Evolutionary conservation across 495 filamentous ascomycete species (phyloP).

Genomic region (Hypoxylon lienhwacheense): DNA sequence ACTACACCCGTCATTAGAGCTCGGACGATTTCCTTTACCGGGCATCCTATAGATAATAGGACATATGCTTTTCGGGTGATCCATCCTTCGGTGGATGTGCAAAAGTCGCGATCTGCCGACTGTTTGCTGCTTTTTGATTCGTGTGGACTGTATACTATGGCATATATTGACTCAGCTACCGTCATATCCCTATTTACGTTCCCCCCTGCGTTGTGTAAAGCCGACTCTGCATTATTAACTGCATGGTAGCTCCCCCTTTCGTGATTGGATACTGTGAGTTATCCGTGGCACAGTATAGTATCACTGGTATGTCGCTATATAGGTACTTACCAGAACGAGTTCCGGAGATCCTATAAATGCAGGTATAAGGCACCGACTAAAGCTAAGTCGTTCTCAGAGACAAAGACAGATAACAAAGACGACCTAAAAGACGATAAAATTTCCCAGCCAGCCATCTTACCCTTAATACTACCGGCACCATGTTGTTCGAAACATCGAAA

Average conservation of each 20-base stretch:
- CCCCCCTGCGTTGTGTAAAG: constrained; percentile 7
- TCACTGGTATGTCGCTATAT: constrained; percentile 6
- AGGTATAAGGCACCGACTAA: constrained; percentile 8
- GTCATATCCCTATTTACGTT: no score
- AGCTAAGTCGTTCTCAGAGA: not conserved
- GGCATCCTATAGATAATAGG: not conserved
- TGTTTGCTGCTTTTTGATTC: constrained; percentile 10
- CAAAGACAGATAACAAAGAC: constrained; percentile 9
- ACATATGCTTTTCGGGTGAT: not conserved
- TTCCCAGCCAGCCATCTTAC: not conserved
- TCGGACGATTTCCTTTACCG: constrained; percentile 10
- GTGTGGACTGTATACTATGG: constrained; percentile 1
- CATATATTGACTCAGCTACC: not conserved
- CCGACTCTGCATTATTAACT: constrained; percentile 11
- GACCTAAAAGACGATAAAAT: no score
- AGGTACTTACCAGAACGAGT: constrained; percentile 2
- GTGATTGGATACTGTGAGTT: constrained; percentile 22
- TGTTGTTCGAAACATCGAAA: constrained; percentile 11
- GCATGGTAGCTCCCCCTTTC: not conserved
- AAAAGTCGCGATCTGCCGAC: constrained; percentile 7
- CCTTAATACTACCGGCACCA: not conserved
- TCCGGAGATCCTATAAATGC: constrained; percentile 2
- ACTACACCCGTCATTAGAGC: constrained; percentile 10
- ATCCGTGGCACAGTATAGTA: constrained; percentile 12
- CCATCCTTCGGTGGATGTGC: not conserved